phyloP scores from a whole-genome alignment of 2,329 filamentous ascomycete species.

The Coniochaeta sp. region DNA sequence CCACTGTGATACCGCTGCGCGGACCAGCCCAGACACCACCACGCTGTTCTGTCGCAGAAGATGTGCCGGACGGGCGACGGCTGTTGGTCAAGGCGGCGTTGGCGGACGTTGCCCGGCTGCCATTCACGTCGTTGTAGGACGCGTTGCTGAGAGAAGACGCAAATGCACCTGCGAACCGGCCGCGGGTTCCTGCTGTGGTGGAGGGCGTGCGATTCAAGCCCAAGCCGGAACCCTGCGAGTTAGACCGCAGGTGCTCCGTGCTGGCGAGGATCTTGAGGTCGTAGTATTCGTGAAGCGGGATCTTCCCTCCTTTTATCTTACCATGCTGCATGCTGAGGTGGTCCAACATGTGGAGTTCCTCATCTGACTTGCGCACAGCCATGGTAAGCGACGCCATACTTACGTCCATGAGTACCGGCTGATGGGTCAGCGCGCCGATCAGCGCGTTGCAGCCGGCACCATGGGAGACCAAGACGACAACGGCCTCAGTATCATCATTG shows the following conservation, averaged over 20 bases:
- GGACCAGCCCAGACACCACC: constrained; percentile 15
- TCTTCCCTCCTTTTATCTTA: constrained; percentile 12
- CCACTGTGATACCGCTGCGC: constrained; percentile 28
- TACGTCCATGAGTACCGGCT: constrained; percentile 86
- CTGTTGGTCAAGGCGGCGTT: constrained; percentile 29
- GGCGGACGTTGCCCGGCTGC: constrained; percentile 37
- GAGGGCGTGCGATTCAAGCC: background rate
- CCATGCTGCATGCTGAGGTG: constrained; percentile 1
- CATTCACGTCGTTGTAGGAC: constrained; percentile 15
- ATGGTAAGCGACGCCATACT: constrained; percentile 86
- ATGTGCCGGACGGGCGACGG: constrained; percentile 19
- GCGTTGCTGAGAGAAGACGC: constrained; percentile 19
- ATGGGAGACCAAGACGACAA: constrained; percentile 85
- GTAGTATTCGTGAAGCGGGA: constrained; percentile 54
- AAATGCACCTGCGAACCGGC: constrained; percentile 31
- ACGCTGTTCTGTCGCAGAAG: constrained; percentile 7
- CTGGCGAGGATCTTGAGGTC: constrained; percentile 69
- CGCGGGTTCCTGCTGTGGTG: constrained; percentile 20
- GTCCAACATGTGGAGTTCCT: constrained; percentile 18
- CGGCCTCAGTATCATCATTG: constrained; percentile 60
- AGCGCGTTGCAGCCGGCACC: constrained; percentile 94
- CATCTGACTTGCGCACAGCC: constrained; percentile 56
- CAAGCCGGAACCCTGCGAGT: constrained; percentile 13
- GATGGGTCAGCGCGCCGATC: constrained; percentile 83
- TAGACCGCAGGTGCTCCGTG: constrained; percentile 56